Evolutionary conservation across 2,329 filamentous ascomycete genomes (phyloP).

Genomic region (Trichoderma sp.): DNA sequence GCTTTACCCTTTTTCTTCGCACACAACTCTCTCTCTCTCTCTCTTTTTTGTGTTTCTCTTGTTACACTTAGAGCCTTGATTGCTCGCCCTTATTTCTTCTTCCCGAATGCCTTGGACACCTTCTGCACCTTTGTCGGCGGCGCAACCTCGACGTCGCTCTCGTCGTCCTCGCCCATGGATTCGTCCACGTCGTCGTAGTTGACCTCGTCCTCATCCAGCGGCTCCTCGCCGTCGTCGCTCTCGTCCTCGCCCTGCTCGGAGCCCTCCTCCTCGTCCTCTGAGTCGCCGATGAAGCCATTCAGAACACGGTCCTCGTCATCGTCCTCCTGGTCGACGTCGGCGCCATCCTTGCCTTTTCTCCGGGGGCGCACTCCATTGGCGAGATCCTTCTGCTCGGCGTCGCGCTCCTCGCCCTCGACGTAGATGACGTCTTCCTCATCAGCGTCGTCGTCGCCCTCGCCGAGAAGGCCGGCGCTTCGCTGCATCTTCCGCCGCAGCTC

Average conservation of each 20-base stretch:
- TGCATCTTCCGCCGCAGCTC: conserved; percentile 71
- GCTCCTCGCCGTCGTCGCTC: conserved; percentile 47
- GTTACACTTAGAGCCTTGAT: neutral
- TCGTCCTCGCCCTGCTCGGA: conserved; percentile 42
- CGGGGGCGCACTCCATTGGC: conserved; percentile 35
- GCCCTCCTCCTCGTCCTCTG: conserved; percentile 56
- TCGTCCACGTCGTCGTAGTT: conserved; percentile 56
- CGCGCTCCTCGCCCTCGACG: conserved; percentile 75
- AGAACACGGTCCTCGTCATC: conserved; percentile 56
- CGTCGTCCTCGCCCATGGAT: conserved; percentile 54
- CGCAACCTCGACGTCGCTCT: conserved; percentile 48
- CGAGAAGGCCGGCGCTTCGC: conserved; percentile 34
- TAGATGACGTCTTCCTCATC: conserved; percentile 75
- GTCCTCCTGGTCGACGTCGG: conserved; percentile 54
- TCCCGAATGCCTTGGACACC: conserved; percentile 35
- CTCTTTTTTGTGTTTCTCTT: neutral
- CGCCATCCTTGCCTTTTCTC: conserved; percentile 48
- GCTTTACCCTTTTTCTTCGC: neutral
- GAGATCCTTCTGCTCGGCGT: conserved; percentile 35
- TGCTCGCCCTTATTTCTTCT: conserved; percentile 33
- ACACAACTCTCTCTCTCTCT: neutral
- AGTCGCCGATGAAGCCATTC: conserved; percentile 56
- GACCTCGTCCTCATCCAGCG: conserved; percentile 57
- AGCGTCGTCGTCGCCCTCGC: conserved; percentile 49
- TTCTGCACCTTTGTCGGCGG: conserved; percentile 47